Base-by-base conservation (phyloP, 208 protist species). In the Trypanosoma rangeli region DNA sequence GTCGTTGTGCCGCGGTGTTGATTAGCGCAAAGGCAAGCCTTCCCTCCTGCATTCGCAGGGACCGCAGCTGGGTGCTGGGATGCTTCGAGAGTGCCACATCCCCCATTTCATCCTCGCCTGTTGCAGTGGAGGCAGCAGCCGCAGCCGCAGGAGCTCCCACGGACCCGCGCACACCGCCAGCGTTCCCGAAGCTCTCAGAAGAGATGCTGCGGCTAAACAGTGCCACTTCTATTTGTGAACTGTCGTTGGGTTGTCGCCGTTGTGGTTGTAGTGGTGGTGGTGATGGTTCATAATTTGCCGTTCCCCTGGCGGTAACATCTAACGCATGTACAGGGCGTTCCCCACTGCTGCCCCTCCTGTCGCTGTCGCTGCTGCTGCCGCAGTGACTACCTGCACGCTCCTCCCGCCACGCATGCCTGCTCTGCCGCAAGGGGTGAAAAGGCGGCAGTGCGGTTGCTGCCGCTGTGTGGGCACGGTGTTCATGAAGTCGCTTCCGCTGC, bases 11-110 rank as follows among this genome's bases (percentile, higher is more conserved):
- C 1, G 13, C 56, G 16, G n/a, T 65, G 29, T 52, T 33, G 2
- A 56, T 35, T 24, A 70, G 26, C 18, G 46, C 20, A 22, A 24
- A 53, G 13, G 15, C 26, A 4, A 68, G 18, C 37, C 33, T 56
- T 37, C 65, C 48, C 37, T 76, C 70, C 56, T 69, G 46, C 37
- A 28, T 42, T 1, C 46, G 52, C 16, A 76, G 26, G 7, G 56
- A 56, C 46, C 46, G 35, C 20, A 76, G 48, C 22, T 48, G 70
- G 4, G 42, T 22, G 35, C 50, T 24, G 33, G 70, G 61, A 39
- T 76, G 39, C 28, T 22, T 29, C 20, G 22, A 24, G 20, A 15
- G 37, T 28, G 10, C 37, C 18, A 22, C 35, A 18, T 46, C 16
- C 37, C 29, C 61, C 24, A 18, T 10, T 39, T 66, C 61, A 1